Percentiles rank a stretch among this genome's conserved stretches.
These are phyloP conservation scores for Monilinia aucupariae DNA, from an alignment of 2,329 filamentous ascomycete genomes.

Conservation along the genomic window DNA sequence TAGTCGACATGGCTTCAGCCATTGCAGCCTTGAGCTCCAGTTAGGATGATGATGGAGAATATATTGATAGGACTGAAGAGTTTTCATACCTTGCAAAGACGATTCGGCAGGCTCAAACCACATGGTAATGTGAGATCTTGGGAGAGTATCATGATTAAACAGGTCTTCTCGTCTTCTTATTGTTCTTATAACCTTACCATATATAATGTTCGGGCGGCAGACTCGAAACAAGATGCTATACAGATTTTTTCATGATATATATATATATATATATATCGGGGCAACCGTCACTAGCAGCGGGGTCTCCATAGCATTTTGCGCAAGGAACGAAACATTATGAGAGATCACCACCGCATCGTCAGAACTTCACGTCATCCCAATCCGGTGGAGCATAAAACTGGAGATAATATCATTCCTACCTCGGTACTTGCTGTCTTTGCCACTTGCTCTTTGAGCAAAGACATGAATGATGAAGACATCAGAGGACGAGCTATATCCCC, in stretches of 20 bases:
- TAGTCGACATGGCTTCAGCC: conserved; percentile 39
- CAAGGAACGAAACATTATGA: not conserved
- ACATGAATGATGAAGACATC: not conserved
- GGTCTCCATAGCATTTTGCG: not conserved
- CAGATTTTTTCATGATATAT: not conserved
- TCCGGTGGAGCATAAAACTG: not conserved
- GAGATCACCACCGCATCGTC: not conserved
- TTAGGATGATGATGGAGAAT: not conserved
- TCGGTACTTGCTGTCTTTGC: not conserved
- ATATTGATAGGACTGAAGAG: not conserved
- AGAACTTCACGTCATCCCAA: not conserved
- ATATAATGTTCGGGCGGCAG: not conserved
- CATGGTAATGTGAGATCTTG: conserved; percentile 38
- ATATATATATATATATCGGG: too few species aligned
- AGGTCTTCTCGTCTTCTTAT: not conserved
- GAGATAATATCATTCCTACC: not conserved
- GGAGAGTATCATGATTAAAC: conserved; percentile 20
- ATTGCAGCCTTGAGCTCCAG: not conserved
- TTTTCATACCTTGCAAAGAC: conserved; percentile 40
- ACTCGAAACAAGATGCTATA: not conserved
- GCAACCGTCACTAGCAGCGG: not conserved
- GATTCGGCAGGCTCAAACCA: conserved; percentile 51
- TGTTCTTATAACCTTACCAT: not conserved
- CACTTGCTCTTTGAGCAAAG: not conserved
- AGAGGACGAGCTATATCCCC: too few species aligned